Evolutionary conservation across 805 yeast species (phyloP), one percentile per base, ranked within the genome.

Genomic region (Candida golubevii): DNA sequence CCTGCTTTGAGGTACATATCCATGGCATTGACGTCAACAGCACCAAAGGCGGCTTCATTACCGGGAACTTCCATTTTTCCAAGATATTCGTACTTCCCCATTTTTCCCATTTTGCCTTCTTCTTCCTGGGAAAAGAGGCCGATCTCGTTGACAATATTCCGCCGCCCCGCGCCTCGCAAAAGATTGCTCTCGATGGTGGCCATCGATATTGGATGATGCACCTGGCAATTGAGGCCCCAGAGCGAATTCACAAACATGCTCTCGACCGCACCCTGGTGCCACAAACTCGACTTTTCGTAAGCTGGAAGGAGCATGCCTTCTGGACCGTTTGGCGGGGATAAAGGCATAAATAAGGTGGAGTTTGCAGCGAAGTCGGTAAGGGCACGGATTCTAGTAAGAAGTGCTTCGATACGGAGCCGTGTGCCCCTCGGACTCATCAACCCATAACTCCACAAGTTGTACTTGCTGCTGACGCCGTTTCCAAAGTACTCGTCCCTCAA

Each of bases 401-500:
- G 69, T 30, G 35, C 41, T 29, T 32, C 49, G 13, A 31, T 38
- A 8, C 48, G 44, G 31, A 31, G 34, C 1, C 42, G n/a, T 11
- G 13, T 26, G 6, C 7, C 46, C 6, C 30, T 32, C 9, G 35
- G 44, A 33, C 47, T 36, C 41, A 58, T 33, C 13, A 65, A 39
- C 1, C 62, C 72, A 53, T 62, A 65, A 5, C 53, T 51, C 74
- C 75, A 69, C 8, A 69, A 41, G 42, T 63, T 63, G 44, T 66
- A 53, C 46, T 69, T 71, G 47, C 59, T 62, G 38, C 57, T 59
- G 34, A 47, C 55, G 29, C 69, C 71, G 39, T 59, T 62, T 36
- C 65, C 67, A 53, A 82, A 67, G 53, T 77, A 83, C 54, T 87
- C 95, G 58, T 90, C 97, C 44, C 78, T 70, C 14, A 89, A 40